phyloP scores from a whole-genome alignment of 169 alveolate genomes.

The Nephromyces sp. region DNA sequence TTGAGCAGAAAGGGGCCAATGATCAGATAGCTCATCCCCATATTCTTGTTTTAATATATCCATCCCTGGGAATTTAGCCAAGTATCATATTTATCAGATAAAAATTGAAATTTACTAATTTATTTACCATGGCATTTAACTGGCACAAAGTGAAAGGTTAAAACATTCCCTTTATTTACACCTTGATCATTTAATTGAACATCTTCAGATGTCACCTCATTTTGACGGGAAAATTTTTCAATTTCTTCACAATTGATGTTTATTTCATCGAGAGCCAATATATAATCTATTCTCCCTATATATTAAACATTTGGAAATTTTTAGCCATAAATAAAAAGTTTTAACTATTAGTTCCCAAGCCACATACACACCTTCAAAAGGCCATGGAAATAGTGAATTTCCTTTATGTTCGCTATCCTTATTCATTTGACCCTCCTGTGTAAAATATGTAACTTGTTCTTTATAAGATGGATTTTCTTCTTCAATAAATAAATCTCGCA shows the following conservation, averaged over 20 bases:
- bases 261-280: slow-evolving; percentile 22
- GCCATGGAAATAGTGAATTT: slow-evolving; percentile 34
- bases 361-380: slow-evolving; percentile 13
- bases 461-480: slow-evolving; percentile 16
- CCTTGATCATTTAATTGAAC: too few relatives aligned
- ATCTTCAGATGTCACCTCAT: background rate
- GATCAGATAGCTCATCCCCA: slow-evolving; percentile 22
- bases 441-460: background rate
- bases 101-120: background rate
- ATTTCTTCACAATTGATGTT: slow-evolving; percentile 3
- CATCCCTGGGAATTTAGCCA: slow-evolving; percentile 15
- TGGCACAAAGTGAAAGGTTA: background rate
- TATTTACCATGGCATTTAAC: slow-evolving; percentile 12
- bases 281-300: slow-evolving; percentile 26
- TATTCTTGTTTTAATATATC: slow-evolving; percentile 16
- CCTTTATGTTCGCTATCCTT: background rate
- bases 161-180: too few relatives aligned
- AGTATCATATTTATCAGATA: too few relatives aligned
- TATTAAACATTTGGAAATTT: background rate
- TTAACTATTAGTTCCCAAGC: too few relatives aligned
- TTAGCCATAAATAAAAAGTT: too few relatives aligned
- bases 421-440: slow-evolving; percentile 7
- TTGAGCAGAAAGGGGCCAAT: slow-evolving; percentile 27
- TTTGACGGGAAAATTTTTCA: background rate
- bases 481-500: slow-evolving; percentile 16